A percentile compares a stretch with the other conserved stretches of the same genome.
These are phyloP conservation scores for Paspalum vaginatum DNA, from an alignment of 176 grass and related monocot genomes.

Conservation along the genomic window DNA sequence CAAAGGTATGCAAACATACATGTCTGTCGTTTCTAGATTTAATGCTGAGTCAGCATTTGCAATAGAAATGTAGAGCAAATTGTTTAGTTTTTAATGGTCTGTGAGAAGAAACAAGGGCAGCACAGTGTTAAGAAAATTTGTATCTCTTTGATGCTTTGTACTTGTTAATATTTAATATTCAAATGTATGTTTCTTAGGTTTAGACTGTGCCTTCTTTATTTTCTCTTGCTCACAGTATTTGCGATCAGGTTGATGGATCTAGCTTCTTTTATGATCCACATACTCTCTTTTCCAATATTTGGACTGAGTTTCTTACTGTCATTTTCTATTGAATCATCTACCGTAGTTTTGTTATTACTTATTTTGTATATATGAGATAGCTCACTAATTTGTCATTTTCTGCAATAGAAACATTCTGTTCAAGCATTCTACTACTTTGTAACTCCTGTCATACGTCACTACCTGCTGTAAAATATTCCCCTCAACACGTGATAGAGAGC, in stretches of 20 bases:
- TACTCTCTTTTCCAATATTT: not conserved
- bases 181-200: not conserved
- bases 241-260: not conserved
- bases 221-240: not conserved
- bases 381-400: not conserved
- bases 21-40: not conserved
- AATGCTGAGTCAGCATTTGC: not conserved
- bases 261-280: not conserved
- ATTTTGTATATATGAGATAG: not conserved
- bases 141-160: not conserved
- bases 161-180: not conserved
- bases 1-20: conserved; percentile 57
- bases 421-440: not conserved
- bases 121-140: not conserved
- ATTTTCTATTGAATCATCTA: not conserved
- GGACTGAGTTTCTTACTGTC: not conserved
- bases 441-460: not conserved
- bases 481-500: not conserved
- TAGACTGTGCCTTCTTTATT: not conserved
- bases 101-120: not conserved
- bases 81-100: not conserved
- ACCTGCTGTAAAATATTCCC: not conserved
- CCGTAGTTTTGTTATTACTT: not conserved
- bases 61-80: not conserved
- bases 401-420: not conserved